These are phyloP conservation scores for Tetrahymena elliotti DNA, from an alignment of 73 alveolate genomes.

Conservation along the genomic window DNA sequence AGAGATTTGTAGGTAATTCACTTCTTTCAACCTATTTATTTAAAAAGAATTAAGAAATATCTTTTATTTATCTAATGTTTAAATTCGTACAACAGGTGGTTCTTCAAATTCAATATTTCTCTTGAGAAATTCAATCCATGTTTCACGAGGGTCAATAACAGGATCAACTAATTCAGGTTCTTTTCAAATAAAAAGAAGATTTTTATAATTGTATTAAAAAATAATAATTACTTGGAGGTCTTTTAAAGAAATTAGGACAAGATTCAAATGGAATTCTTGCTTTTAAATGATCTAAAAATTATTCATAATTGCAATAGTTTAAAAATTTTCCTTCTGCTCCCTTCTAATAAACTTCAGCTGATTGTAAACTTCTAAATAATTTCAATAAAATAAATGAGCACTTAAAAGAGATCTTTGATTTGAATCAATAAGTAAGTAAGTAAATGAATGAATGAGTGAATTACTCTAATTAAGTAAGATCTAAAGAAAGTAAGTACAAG, in stretches of 20 bases:
- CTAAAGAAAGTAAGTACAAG: neutral
- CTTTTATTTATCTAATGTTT: neutral
- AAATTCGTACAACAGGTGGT: conserved; percentile 15
- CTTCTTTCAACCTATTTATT: conserved; percentile 14
- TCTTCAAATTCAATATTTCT: conserved; percentile 33
- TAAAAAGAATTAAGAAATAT: neutral
- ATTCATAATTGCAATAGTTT: neutral
- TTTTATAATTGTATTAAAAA: neutral
- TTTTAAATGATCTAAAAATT: neutral
- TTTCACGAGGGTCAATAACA: conserved; percentile 40
- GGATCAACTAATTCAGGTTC: conserved; percentile 25
- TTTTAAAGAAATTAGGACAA: conserved; percentile 3
- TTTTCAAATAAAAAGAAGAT: neutral
- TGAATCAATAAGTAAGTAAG: neutral
- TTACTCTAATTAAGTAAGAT: neutral
- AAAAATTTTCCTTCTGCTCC: neutral
- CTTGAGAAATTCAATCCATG: conserved; percentile 21
- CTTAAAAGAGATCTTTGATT: neutral
- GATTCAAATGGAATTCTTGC: neutral
- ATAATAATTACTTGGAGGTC: conserved; percentile 4
- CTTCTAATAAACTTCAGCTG: neutral
- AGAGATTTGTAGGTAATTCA: conserved; percentile 23
- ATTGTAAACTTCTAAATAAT: neutral
- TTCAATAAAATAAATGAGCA: conserved; percentile 1
- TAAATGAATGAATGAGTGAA: neutral